These are phyloP conservation scores for Ramaria sp. DNA, from an alignment of 768 basidiomycete genomes.

Conservation along the genomic window DNA sequence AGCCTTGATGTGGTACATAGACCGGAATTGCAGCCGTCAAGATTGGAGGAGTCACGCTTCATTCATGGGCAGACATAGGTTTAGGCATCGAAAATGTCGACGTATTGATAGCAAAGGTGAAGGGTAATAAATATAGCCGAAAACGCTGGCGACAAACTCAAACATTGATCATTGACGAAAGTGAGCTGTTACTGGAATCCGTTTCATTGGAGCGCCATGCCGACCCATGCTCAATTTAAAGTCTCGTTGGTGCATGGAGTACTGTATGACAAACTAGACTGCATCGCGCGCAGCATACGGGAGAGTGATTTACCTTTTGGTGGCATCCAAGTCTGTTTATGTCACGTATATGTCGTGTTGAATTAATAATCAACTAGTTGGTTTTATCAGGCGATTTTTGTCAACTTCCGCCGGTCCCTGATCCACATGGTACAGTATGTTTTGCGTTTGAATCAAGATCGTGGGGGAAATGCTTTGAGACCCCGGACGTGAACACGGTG, in stretches of 20 bases:
- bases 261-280: constrained; percentile 73
- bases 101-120: constrained; percentile 41
- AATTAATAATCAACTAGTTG: constrained; percentile 35
- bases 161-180: constrained; percentile 78
- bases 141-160: constrained; percentile 52
- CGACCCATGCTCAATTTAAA: constrained; percentile 18
- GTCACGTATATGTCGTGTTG: constrained; percentile 8
- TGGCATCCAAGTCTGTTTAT: constrained; percentile 64
- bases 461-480: constrained; percentile 57
- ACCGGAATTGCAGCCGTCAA: constrained; percentile 75
- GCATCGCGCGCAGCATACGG: constrained; percentile 50
- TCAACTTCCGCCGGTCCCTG: constrained; percentile 77
- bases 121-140: constrained; percentile 41
- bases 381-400: constrained; percentile 84
- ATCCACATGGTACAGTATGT: constrained; percentile 20
- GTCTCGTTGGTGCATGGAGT: constrained; percentile 85
- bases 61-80: constrained; percentile 76
- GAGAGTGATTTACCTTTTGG: constrained; percentile 55
- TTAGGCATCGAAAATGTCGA: constrained; percentile 50
- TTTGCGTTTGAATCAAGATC: constrained; percentile 75
- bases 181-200: constrained; percentile 29
- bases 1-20: constrained; percentile 8
- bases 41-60: constrained; percentile 72
- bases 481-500: constrained; percentile 30
- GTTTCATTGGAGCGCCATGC: background rate